phyloP scores from a whole-genome alignment of 345 rosid species.

The Cardamine occulta region DNA sequence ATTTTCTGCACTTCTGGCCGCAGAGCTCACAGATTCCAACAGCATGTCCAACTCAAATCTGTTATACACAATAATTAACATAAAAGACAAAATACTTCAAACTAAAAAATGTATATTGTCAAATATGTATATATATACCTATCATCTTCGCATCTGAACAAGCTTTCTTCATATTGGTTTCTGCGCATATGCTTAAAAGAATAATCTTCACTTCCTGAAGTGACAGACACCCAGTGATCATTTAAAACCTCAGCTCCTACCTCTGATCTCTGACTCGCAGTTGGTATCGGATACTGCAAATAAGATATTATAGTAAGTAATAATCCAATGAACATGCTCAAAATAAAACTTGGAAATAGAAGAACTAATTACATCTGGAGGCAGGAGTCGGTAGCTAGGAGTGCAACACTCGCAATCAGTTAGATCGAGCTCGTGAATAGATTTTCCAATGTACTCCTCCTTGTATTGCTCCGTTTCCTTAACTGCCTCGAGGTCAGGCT shows the following conservation, averaged over 20 bases:
- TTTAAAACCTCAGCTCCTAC: conserved; percentile 83
- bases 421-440: conserved; percentile 97
- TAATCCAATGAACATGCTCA: conserved; percentile 14
- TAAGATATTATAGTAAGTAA: conserved; percentile 19
- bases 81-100: conserved; percentile 4
- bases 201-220: conserved; percentile 98
- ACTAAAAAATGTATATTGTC: neutral
- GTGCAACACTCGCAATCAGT: conserved; percentile 88
- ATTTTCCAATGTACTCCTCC: conserved; percentile 80
- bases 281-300: conserved; percentile 80
- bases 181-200: conserved; percentile 98
- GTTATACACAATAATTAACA: conserved; percentile 19
- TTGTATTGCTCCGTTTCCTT: conserved; percentile 72
- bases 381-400: conserved; percentile 94
- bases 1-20: conserved; percentile 77
- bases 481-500: conserved; percentile 62
- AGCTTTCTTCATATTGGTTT: conserved; percentile 94
- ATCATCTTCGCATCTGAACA: conserved; percentile 98
- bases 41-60: conserved; percentile 99
- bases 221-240: conserved; percentile 98
- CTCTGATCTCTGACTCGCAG: conserved; percentile 68
- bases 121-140: conserved; percentile 50
- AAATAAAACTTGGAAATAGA: conserved; percentile 16
- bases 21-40: conserved; percentile 87
- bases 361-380: conserved; percentile 67